Conservation (phyloP, 805 yeast genomes). For the Komagataella pastoris region DNA sequence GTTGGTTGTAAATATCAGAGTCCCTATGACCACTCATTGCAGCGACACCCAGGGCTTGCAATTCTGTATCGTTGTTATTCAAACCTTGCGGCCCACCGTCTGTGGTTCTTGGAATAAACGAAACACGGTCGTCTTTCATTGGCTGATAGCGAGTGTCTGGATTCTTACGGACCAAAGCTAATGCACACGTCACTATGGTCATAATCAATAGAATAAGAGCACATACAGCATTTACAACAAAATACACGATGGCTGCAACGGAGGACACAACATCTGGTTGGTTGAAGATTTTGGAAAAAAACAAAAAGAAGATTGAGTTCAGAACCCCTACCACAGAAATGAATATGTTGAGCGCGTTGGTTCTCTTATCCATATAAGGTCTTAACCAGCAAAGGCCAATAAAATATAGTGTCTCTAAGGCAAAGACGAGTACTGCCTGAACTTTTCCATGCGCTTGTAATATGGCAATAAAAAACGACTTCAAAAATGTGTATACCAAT, state of each 20-base stretch:
- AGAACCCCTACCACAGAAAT: slow-evolving; percentile 69
- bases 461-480: slow-evolving; percentile 78
- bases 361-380: slow-evolving; percentile 91
- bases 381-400: slow-evolving; percentile 52
- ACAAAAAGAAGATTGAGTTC: slow-evolving; percentile 77
- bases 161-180: slow-evolving; percentile 77
- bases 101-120: slow-evolving; percentile 71
- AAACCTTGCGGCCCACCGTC: slow-evolving; percentile 15
- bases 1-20: slow-evolving; percentile 19
- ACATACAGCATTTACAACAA: slow-evolving; percentile 79
- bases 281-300: slow-evolving; percentile 72
- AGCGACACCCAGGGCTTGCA: slow-evolving; percentile 61
- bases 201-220: slow-evolving; percentile 72
- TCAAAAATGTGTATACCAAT: slow-evolving; percentile 51
- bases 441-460: slow-evolving; percentile 70
- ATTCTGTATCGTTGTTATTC: slow-evolving; percentile 37
- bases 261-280: slow-evolving; percentile 86
- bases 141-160: slow-evolving; percentile 96
- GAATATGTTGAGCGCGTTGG: slow-evolving; percentile 85
- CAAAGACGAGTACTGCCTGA: slow-evolving; percentile 69
- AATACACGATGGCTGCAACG: slow-evolving; percentile 82
- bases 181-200: slow-evolving; percentile 76
- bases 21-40: slow-evolving; percentile 46
- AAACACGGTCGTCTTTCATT: slow-evolving; percentile 90
- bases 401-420: slow-evolving; percentile 61